Evolutionary conservation across 306 rosid genomes (phyloP).

Genomic region (Cotoneaster glaucophyllus): DNA sequence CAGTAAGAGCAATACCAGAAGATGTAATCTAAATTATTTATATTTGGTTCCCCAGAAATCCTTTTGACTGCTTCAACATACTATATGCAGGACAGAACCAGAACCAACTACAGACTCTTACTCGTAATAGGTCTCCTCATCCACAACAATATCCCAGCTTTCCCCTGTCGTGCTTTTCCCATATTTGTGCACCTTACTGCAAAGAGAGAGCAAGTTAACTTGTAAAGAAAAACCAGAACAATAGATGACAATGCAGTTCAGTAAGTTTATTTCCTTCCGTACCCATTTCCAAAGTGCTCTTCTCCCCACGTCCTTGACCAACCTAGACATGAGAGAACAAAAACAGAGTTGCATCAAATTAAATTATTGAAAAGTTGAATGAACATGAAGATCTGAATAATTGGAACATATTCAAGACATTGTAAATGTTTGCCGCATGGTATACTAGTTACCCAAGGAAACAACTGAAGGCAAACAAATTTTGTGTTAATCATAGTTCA

Average conservation of each 20-base stretch:
- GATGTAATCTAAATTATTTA: not conserved
- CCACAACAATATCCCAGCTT: constrained; percentile 94
- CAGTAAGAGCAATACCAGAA: not conserved
- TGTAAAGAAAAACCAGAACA: not conserved
- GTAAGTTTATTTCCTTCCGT: constrained; percentile 3
- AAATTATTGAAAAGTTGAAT: not conserved
- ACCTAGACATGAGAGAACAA: constrained; percentile 45
- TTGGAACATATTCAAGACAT: not conserved
- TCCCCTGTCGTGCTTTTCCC: constrained; percentile 96
- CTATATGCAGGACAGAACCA: not conserved
- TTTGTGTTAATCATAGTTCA: not conserved
- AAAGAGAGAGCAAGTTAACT: constrained; percentile 15
- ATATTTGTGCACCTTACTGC: constrained; percentile 95
- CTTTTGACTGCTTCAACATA: not conserved
- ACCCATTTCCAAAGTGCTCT: constrained; percentile 99
- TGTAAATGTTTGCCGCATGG: not conserved
- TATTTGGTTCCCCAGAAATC: not conserved
- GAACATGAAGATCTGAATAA: constrained; percentile 9
- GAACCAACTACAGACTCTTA: constrained; percentile 26
- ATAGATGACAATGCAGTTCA: constrained; percentile 1
- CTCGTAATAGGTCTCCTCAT: constrained; percentile 93
- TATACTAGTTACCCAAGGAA: not conserved
- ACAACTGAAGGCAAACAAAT: not conserved
- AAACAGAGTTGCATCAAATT: constrained; percentile 2
- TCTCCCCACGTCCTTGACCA: constrained; percentile 99